These are phyloP conservation scores for Apodospora peruviana DNA, from an alignment of 495 filamentous ascomycete species.

Conservation along the genomic window DNA sequence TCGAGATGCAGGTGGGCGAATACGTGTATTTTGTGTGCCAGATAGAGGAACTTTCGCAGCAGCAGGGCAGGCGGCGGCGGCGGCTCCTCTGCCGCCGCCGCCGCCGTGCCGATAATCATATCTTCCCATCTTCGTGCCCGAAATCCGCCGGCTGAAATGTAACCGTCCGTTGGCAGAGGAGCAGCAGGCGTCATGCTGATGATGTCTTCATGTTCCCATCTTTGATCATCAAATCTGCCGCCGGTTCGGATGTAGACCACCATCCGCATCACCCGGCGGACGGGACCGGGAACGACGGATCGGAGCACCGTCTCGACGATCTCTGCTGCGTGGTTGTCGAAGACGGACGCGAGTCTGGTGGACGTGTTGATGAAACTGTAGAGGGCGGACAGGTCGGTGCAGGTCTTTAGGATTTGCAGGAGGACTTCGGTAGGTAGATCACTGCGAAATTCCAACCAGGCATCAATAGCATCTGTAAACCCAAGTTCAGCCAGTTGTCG, in stretches of 20 bases:
- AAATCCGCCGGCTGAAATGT: not conserved
- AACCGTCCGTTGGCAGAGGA: no score
- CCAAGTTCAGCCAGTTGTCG: conserved; percentile 4
- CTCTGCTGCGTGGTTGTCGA: not conserved
- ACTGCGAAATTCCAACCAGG: no score
- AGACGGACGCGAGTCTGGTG: not conserved
- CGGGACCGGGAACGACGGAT: not conserved
- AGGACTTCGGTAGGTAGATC: not conserved
- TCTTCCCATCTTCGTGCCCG: not conserved
- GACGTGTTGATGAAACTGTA: not conserved
- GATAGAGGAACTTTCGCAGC: not conserved
- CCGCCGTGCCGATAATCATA: not conserved
- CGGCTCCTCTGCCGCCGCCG: no score
- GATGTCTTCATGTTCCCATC: not conserved
- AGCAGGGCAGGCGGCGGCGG: no score
- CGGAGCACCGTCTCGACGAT: not conserved
- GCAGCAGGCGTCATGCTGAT: not conserved
- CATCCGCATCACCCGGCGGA: not conserved
- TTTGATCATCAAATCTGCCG: not conserved
- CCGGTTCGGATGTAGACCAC: not conserved
- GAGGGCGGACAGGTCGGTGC: not conserved
- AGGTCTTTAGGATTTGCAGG: not conserved
- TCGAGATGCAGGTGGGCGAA: not conserved
- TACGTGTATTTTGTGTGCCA: not conserved
- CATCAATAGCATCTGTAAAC: not conserved